Evolutionary conservation across 1,139 yeast genomes (phyloP).

Genomic region (Geotrichum europaeum): DNA sequence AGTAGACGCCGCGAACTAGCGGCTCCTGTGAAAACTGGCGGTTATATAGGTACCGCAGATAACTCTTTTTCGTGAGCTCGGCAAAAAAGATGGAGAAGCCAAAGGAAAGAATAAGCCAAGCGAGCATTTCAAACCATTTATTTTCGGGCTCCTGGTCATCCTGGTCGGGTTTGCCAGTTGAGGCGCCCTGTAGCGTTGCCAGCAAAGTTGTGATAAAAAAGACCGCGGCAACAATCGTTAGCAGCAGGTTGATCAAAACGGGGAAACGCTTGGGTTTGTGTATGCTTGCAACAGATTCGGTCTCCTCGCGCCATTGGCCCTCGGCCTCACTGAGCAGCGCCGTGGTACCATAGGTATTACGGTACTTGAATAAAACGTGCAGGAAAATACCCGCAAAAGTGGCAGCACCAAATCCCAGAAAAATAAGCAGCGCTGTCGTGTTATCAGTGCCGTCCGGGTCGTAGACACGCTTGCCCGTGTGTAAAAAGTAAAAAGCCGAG

Average conservation of each 20-base stretch:
- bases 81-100: neutral
- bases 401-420: neutral
- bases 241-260: neutral
- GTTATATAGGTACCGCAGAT: conserved; percentile 2
- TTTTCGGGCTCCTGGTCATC: neutral
- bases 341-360: neutral
- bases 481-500: neutral
- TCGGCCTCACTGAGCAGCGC: conserved; percentile 3
- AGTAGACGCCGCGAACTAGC: neutral
- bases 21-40: conserved; percentile 6
- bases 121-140: neutral
- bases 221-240: neutral
- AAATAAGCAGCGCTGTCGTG: neutral
- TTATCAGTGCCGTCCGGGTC: neutral
- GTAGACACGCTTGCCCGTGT: neutral
- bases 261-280: neutral
- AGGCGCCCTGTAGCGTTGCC: neutral
- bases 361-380: neutral
- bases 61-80: neutral
- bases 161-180: neutral
- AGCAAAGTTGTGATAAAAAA: neutral
- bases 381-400: neutral
- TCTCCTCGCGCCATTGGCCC: conserved; percentile 2
- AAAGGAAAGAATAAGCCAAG: neutral
- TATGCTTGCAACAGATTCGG: neutral